Evolutionary conservation across 495 filamentous ascomycete species (phyloP).

Genomic region (Mycothermus thermophilus): DNA sequence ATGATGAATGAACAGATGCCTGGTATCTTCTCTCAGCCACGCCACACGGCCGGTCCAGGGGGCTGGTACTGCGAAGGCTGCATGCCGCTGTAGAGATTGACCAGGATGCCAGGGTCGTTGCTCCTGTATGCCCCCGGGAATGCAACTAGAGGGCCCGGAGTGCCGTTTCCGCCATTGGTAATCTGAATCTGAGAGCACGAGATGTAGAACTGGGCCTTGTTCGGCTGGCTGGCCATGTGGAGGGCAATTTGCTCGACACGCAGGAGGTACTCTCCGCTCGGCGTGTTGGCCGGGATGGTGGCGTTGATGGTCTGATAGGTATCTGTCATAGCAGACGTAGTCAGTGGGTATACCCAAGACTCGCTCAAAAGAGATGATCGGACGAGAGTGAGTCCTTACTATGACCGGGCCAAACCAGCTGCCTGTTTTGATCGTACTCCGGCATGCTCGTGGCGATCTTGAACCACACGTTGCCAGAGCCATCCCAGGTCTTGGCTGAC

Average conservation of each 20-base stretch:
- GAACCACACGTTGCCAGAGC: slow-evolving; percentile 35
- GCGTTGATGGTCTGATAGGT: slow-evolving; percentile 27
- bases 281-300: slow-evolving; percentile 30
- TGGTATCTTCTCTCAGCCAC: slow-evolving; percentile 3
- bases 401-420: slow-evolving; percentile 26
- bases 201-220: slow-evolving; percentile 39
- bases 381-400: slow-evolving; percentile 15
- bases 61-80: slow-evolving; percentile 26
- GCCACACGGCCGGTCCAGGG: slow-evolving; percentile 33
- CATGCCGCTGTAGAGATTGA: slow-evolving; percentile 27
- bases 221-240: slow-evolving; percentile 28
- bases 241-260: slow-evolving; percentile 43
- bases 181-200: slow-evolving; percentile 44
- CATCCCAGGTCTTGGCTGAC: slow-evolving; percentile 34
- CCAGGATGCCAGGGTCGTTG: slow-evolving; percentile 31
- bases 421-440: slow-evolving; percentile 24
- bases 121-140: slow-evolving; percentile 41
- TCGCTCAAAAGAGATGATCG: no score
- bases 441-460: slow-evolving; percentile 37
- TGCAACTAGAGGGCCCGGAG: slow-evolving; percentile 30
- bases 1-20: background rate
- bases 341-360: no score
- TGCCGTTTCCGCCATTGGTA: slow-evolving; percentile 33
- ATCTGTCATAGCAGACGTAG: no score
- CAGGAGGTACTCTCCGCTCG: slow-evolving; percentile 42